Base-by-base conservation (phyloP, 75 land plant species). In the Isoetes taiwanensis region DNA sequence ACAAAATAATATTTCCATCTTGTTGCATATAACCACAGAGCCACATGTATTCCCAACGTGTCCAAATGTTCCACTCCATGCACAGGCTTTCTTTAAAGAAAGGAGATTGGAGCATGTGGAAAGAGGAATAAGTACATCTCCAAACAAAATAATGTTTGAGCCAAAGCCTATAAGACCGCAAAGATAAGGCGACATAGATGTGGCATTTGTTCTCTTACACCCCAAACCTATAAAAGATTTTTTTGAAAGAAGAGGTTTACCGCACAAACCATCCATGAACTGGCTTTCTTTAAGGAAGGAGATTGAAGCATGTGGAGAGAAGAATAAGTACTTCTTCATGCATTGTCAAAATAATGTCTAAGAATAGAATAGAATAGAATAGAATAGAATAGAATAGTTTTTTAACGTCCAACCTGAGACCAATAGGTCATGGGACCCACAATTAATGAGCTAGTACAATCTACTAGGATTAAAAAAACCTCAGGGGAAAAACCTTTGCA, bases 1-100 rank as follows among this genome's bases (percentile, higher is more conserved):
- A 94, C 78, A 48, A 94, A 94, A 52, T 94, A 94, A 56, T 94
- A 94, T 61, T 94, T 94, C 96, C 96, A 94, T 34, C 99, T 78
- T 23, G 84, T 82, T 9, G 96, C n/a, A n/a, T 84, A 39, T 89
- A 89, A 24, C 96, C 90, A 54, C 74, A 42, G 77, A 89, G 76
- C 50, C 74, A 89, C 46, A 81, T 85, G 67, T 82, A 94, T 12
- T 65, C 70, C 57, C 75, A 43, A 11, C 84, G 76, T 34, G 75
- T 65, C 86, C 81, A 89, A 69, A 94, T 85, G 10, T 82, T 80
- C 82, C 86, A 94, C 39, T 80, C 66, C 17, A 70, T 54, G 68
- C 82, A 94, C 35, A 70, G 52, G 10, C 81, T 80, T 54, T 80
- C 83, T 28, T 53, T 72, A 41, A 85, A 84, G 27, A 68, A 56